Evolutionary conservation across 805 yeast genomes (phyloP).

Genomic region (Candida sonorensis): DNA sequence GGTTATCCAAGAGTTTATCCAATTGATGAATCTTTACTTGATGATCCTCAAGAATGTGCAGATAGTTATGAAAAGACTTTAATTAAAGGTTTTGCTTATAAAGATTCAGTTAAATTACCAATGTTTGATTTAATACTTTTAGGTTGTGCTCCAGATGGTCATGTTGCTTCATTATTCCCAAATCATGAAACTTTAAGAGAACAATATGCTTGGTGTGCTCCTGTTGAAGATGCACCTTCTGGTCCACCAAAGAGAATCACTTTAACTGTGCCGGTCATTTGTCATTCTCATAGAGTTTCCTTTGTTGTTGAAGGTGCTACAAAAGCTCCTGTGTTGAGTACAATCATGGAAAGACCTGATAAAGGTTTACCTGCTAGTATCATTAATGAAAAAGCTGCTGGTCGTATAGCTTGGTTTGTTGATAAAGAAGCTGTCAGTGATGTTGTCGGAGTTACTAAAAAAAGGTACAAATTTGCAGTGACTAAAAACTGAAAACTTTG

Average conservation of each 20-base stretch:
- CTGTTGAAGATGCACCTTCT: conserved; percentile 85
- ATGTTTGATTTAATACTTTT: conserved; percentile 84
- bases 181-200: conserved; percentile 85
- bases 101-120: conserved; percentile 93
- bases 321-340: conserved; percentile 86
- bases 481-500: conserved; percentile 3
- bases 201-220: conserved; percentile 89
- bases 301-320: conserved; percentile 96
- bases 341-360: conserved; percentile 94
- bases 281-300: conserved; percentile 87
- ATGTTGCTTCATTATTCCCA: conserved; percentile 94
- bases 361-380: conserved; percentile 91
- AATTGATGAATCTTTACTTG: conserved; percentile 67
- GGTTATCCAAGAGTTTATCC: conserved; percentile 70
- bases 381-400: conserved; percentile 95
- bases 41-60: conserved; percentile 88
- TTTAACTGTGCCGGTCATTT: conserved; percentile 86
- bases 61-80: conserved; percentile 84
- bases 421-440: conserved; percentile 88
- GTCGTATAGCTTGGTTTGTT: conserved; percentile 94
- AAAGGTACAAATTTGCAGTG: conserved; percentile 56
- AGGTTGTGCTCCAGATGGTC: conserved; percentile 99
- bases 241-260: conserved; percentile 86
- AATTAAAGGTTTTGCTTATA: conserved; percentile 87
- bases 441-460: conserved; percentile 59